These are phyloP conservation scores for Combretum micranthum DNA, from an alignment of 345 rosid species.

Conservation along the genomic window DNA sequence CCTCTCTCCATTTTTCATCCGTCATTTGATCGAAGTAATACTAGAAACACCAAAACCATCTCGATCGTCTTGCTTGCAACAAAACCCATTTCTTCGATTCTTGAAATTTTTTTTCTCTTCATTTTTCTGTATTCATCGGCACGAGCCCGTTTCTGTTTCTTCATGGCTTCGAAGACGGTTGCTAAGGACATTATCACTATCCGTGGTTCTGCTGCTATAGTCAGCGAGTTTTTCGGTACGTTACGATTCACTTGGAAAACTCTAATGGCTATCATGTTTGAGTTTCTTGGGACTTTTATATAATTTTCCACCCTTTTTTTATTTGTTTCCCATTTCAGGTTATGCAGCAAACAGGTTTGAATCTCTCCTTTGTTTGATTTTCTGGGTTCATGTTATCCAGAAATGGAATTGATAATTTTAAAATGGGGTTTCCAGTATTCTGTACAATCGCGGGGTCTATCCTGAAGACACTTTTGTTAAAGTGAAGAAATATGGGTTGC, in stretches of 20 bases:
- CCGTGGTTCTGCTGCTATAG: conserved; percentile 95
- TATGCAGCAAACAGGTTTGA: conserved; percentile 94
- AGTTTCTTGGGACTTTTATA: background rate
- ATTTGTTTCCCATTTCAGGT: conserved; percentile 36
- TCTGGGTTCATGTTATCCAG: conserved; percentile 1
- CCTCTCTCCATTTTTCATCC: background rate
- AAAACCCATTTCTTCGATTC: too few species aligned
- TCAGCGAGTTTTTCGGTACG: conserved; percentile 91
- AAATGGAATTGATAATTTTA: background rate
- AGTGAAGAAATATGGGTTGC: conserved; percentile 97
- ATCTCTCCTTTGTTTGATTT: background rate
- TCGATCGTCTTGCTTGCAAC: background rate
- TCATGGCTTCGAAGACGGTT: conserved; percentile 64
- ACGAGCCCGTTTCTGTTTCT: background rate
- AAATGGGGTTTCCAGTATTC: conserved; percentile 40
- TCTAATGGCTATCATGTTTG: background rate
- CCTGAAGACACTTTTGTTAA: conserved; percentile 87
- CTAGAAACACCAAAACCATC: background rate
- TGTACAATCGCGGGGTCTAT: conserved; percentile 93
- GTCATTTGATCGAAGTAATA: background rate
- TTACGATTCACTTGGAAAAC: background rate
- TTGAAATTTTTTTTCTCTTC: too few species aligned
- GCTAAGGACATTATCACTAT: conserved; percentile 93
- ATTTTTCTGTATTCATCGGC: too few species aligned
- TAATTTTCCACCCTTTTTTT: background rate